Evolutionary conservation across 306 rosid genomes (phyloP).

Genomic region (Dryas alaskensis): DNA sequence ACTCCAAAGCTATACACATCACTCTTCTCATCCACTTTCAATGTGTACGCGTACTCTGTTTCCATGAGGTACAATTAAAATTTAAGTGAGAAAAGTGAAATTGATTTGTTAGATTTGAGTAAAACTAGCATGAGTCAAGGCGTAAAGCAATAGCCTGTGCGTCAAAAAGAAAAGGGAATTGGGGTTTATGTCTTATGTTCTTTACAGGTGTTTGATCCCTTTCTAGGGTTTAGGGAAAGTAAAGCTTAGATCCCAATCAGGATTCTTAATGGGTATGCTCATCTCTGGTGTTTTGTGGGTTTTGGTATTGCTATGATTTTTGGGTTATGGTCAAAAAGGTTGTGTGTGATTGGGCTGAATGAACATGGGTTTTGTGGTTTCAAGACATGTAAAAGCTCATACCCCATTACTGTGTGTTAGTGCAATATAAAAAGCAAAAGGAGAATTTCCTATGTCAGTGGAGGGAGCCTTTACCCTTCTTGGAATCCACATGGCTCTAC

Average conservation of each 20-base stretch:
- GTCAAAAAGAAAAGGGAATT: constrained; percentile 25
- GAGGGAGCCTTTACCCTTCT: constrained; percentile 54
- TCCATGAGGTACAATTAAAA: not conserved
- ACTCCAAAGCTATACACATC: constrained; percentile 92
- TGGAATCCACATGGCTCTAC: constrained; percentile 46
- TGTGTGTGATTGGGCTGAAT: constrained; percentile 28
- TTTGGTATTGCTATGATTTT: constrained; percentile 24
- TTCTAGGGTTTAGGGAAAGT: constrained; percentile 68
- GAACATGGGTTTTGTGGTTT: constrained; percentile 36
- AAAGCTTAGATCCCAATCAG: constrained; percentile 37
- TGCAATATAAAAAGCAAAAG: constrained; percentile 46
- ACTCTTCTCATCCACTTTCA: constrained; percentile 79
- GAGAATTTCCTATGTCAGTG: constrained; percentile 47
- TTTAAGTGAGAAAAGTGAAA: not conserved
- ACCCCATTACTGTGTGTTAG: constrained; percentile 15
- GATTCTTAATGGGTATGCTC: constrained; percentile 31
- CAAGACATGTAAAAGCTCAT: constrained; percentile 65
- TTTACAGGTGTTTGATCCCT: constrained; percentile 26
- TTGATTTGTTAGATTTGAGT: not conserved
- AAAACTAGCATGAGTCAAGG: not conserved
- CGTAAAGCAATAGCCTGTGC: constrained; percentile 8
- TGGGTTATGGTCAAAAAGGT: constrained; percentile 42
- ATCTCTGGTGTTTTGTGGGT: constrained; percentile 36
- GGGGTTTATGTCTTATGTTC: constrained; percentile 9
- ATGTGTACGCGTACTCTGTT: constrained; percentile 89